These are phyloP conservation scores for Kregervanrija fluxuum DNA, from an alignment of 805 yeast species.

Conservation along the genomic window DNA sequence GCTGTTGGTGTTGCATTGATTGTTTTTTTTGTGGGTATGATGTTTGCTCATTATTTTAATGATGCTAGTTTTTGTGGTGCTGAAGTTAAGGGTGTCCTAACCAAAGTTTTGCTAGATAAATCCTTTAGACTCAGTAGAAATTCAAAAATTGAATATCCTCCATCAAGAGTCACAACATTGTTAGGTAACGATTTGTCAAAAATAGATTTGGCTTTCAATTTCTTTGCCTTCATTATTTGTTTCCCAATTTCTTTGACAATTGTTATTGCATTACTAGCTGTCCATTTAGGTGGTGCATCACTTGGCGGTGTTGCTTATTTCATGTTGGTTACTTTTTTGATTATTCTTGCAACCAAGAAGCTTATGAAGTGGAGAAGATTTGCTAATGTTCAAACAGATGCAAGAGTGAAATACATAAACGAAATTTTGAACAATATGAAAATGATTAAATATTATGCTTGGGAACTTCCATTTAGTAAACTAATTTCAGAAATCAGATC, in stretches of 20 bases:
- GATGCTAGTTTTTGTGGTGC: conserved; percentile 59
- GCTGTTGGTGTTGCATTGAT: conserved; percentile 62
- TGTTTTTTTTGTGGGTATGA: conserved; percentile 40
- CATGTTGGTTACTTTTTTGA: conserved; percentile 39
- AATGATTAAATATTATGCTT: conserved; percentile 79
- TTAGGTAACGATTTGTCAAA: conserved; percentile 79
- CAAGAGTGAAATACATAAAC: conserved; percentile 65
- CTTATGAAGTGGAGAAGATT: conserved; percentile 48
- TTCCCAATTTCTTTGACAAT: conserved; percentile 61
- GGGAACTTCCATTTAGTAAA: conserved; percentile 76
- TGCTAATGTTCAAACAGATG: conserved; percentile 65
- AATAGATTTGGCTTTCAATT: conserved; percentile 68
- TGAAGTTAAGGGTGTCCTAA: conserved; percentile 60
- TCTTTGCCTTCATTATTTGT: conserved; percentile 55
- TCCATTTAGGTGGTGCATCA: conserved; percentile 66
- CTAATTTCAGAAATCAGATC: conserved; percentile 49
- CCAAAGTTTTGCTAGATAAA: conserved; percentile 64
- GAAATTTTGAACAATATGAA: conserved; percentile 76
- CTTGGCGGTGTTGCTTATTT: conserved; percentile 61
- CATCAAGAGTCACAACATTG: conserved; percentile 66
- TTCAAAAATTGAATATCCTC: conserved; percentile 53
- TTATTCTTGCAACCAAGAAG: conserved; percentile 41
- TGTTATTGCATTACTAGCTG: conserved; percentile 54
- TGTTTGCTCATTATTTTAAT: conserved; percentile 59
- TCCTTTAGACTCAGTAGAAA: conserved; percentile 52